A percentile compares a stretch with the other conserved stretches of the same genome.
Evolutionary conservation across 2,329 filamentous ascomycete genomes (phyloP).

Genomic region (Botrytis paeoniae): DNA sequence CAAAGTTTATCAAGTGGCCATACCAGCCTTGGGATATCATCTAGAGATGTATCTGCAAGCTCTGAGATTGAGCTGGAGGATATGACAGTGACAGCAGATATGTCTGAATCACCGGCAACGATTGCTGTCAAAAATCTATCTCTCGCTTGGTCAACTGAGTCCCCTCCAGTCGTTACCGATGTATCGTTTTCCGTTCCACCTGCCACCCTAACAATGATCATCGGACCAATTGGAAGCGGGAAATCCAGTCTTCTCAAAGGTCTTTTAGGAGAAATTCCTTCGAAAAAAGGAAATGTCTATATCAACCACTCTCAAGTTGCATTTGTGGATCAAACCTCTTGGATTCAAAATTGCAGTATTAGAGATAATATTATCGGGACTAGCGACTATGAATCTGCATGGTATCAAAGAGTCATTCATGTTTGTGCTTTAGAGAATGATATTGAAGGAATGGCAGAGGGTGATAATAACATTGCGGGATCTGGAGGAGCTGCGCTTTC

Average conservation of each 20-base stretch:
- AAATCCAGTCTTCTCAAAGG: slow-evolving; percentile 32
- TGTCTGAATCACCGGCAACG: neutral
- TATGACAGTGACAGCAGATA: neutral
- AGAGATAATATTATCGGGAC: slow-evolving; percentile 42
- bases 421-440: slow-evolving; percentile 62
- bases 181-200: neutral
- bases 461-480: slow-evolving; percentile 70
- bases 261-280: slow-evolving; percentile 29
- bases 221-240: slow-evolving; percentile 36
- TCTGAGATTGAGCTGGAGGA: neutral
- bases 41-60: neutral
- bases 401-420: slow-evolving; percentile 63
- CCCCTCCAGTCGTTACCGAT: neutral
- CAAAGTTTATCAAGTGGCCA: neutral
- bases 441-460: slow-evolving; percentile 43
- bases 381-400: slow-evolving; percentile 47
- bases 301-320: slow-evolving; percentile 32
- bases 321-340: slow-evolving; percentile 46
- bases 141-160: neutral
- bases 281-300: slow-evolving; percentile 27
- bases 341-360: slow-evolving; percentile 44
- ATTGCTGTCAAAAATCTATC: neutral
- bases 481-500: slow-evolving; percentile 73
- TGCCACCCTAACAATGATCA: slow-evolving; percentile 33
- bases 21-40: neutral